A percentile compares a stretch with the other conserved stretches of the same genome.
Conservation (phyloP, 345 rosid species). For the Jatropha curcas region DNA sequence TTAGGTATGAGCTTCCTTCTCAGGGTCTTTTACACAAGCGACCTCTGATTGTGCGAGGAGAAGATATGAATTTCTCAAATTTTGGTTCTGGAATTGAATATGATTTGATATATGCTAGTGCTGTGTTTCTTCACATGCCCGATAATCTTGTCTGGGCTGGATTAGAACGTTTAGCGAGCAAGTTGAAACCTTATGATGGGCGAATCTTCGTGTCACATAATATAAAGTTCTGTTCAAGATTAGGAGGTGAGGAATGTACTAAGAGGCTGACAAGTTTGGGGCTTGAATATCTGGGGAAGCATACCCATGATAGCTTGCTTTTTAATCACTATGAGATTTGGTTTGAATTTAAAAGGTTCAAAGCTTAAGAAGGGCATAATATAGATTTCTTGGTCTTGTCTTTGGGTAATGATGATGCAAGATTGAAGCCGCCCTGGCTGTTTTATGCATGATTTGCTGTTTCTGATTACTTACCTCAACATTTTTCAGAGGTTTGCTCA, state of each 20-base stretch:
- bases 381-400: not conserved
- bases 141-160: slow-evolving; percentile 94
- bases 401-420: slow-evolving; percentile 11
- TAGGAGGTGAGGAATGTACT: slow-evolving; percentile 75
- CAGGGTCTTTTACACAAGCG: slow-evolving; percentile 87
- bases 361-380: slow-evolving; percentile 32
- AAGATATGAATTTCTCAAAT: slow-evolving; percentile 86
- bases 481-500: not conserved
- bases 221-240: slow-evolving; percentile 81
- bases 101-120: slow-evolving; percentile 91
- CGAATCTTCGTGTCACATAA: slow-evolving; percentile 92
- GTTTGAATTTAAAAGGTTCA: slow-evolving; percentile 72
- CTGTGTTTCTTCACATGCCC: slow-evolving; percentile 98
- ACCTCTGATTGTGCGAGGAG: slow-evolving; percentile 77
- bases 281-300: slow-evolving; percentile 73
- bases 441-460: not conserved
- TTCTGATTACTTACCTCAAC: not conserved
- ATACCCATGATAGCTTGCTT: slow-evolving; percentile 81
- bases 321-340: slow-evolving; percentile 96
- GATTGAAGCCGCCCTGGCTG: not conserved
- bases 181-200: slow-evolving; percentile 75
- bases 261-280: slow-evolving; percentile 73
- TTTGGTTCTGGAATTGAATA: slow-evolving; percentile 62
- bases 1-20: slow-evolving; percentile 90
- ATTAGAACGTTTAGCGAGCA: slow-evolving; percentile 65